Percentiles rank a stretch among this genome's conserved stretches.
Evolutionary conservation across 768 basidiomycete species (phyloP).

Genomic region (Mycena indigotica): DNA sequence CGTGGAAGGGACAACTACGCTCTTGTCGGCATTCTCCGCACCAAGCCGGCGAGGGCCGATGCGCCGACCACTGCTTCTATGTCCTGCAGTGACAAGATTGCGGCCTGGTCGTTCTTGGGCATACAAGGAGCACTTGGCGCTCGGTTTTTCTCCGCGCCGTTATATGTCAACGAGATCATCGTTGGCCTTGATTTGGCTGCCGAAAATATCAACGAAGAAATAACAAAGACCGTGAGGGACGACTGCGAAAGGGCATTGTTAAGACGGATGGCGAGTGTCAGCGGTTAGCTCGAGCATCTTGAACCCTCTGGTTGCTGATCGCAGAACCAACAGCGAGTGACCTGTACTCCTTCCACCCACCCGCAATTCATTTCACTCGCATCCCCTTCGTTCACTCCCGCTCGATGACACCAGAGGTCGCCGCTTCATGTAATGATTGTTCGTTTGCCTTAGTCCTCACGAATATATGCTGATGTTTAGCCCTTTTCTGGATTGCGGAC

Average conservation of each 20-base stretch:
- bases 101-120: constrained; percentile 81
- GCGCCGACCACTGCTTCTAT: constrained; percentile 80
- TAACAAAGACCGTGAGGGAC: constrained; percentile 42
- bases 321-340: constrained; percentile 13
- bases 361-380: constrained; percentile 60
- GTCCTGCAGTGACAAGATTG: constrained; percentile 96
- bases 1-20: constrained; percentile 83
- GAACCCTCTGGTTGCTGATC: too few species aligned
- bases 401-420: constrained; percentile 25
- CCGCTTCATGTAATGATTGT: constrained; percentile 74
- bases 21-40: constrained; percentile 76
- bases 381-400: constrained; percentile 63
- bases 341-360: constrained; percentile 52
- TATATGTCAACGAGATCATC: constrained; percentile 68
- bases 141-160: constrained; percentile 46
- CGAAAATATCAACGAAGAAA: constrained; percentile 49
- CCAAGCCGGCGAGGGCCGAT: constrained; percentile 93
- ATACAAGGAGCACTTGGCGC: constrained; percentile 82
- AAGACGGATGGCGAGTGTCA: constrained; percentile 47
- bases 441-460: constrained; percentile 19
- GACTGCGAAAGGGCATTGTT: constrained; percentile 76
- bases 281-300: constrained; percentile 37
- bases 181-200: constrained; percentile 47
- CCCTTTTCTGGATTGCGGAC: constrained; percentile 71
- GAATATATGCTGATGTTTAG: too few species aligned